Evolutionary conservation across 768 basidiomycete species (phyloP).

Genomic region (Hortiboletus campestris): DNA sequence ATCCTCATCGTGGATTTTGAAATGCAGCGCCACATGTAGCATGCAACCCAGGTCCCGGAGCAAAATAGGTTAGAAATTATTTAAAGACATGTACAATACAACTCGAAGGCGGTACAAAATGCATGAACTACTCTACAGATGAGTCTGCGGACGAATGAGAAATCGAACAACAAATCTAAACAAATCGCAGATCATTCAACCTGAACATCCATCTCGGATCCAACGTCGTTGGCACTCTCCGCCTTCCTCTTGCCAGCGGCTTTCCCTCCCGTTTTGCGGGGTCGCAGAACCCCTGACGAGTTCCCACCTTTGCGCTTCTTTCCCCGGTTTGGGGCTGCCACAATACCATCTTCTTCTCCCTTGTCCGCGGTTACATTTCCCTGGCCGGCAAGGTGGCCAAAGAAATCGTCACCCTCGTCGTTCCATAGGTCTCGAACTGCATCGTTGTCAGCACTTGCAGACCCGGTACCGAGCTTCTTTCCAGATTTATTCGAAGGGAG

Average conservation of each 20-base stretch:
- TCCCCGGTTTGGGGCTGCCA: constrained; percentile 25
- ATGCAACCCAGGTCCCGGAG: neutral
- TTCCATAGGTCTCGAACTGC: constrained; percentile 71
- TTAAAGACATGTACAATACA: constrained; percentile 32
- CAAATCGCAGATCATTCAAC: constrained; percentile 22
- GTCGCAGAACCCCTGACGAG: constrained; percentile 14
- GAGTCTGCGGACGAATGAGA: constrained; percentile 12
- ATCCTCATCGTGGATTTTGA: neutral
- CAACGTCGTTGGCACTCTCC: constrained; percentile 23
- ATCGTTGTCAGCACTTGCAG: constrained; percentile 34
- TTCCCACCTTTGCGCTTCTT: constrained; percentile 35
- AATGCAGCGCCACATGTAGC: neutral
- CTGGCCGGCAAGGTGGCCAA: constrained; percentile 52
- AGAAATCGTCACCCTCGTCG: constrained; percentile 86
- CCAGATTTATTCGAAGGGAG: constrained; percentile 36
- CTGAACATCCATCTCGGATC: constrained; percentile 25
- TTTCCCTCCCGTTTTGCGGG: constrained; percentile 35
- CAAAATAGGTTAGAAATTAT: constrained; percentile 17
- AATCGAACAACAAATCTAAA: constrained; percentile 12
- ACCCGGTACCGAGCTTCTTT: constrained; percentile 34
- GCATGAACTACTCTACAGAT: constrained; percentile 32
- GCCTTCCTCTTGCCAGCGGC: constrained; percentile 31
- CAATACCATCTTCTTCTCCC: constrained; percentile 31
- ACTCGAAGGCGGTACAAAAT: constrained; percentile 28
- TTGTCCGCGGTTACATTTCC: constrained; percentile 21